These are phyloP conservation scores for Coccomyxa sp. DNA, from an alignment of 139 green algal species.

Conservation along the genomic window DNA sequence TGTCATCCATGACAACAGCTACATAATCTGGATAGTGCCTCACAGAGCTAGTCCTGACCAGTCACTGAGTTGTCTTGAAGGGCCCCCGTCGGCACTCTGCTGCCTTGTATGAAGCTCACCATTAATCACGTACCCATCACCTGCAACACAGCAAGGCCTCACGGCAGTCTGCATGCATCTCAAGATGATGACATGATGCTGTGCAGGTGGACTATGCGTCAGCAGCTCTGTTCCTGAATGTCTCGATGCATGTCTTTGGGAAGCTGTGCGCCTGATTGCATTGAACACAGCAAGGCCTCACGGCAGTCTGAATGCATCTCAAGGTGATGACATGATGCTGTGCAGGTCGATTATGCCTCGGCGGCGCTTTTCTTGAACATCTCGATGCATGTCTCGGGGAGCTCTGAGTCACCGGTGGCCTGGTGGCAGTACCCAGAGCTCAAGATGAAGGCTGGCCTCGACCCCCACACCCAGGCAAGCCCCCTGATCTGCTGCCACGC, in stretches of 20 bases:
- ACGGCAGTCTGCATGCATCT: background rate
- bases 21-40: background rate
- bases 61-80: background rate
- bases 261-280: background rate
- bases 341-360: background rate
- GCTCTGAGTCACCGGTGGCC: background rate
- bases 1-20: background rate
- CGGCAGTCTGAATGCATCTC: background rate
- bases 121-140: no score
- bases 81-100: no score
- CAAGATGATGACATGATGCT: background rate
- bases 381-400: background rate
- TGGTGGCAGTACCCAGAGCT: slow-evolving; percentile 1
- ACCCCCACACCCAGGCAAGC: background rate
- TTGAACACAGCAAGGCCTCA: background rate
- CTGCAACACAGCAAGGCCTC: no score
- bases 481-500: background rate
- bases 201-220: background rate
- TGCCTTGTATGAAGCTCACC: background rate
- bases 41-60: background rate
- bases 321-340: background rate
- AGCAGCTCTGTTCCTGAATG: background rate
- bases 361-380: background rate
- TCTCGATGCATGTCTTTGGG: background rate
- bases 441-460: background rate